Evolutionary conservation across 768 basidiomycete genomes (phyloP).

Genomic region (Clathrus columnatus): DNA sequence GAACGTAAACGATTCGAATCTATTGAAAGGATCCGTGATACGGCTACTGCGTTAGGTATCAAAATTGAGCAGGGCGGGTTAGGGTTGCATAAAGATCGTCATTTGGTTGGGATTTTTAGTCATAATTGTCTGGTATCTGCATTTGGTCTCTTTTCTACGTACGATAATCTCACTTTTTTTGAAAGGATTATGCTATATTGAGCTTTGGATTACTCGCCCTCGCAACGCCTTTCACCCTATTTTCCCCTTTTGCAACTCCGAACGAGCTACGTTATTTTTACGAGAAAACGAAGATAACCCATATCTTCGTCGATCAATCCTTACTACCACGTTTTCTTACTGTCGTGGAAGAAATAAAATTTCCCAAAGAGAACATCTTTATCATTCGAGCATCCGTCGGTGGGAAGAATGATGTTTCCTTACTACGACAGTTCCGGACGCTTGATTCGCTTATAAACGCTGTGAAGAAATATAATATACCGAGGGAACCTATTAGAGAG

Average conservation of each 20-base stretch:
- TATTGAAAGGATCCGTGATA: constrained; percentile 39
- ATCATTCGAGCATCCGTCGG: constrained; percentile 13
- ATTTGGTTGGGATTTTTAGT: constrained; percentile 62
- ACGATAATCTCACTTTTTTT: background rate
- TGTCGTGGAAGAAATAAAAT: constrained; percentile 25
- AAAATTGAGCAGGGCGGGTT: constrained; percentile 43
- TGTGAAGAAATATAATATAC: constrained; percentile 16
- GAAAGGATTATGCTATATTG: constrained; percentile 47
- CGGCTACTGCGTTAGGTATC: constrained; percentile 45
- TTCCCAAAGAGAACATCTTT: constrained; percentile 6
- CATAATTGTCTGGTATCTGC: constrained; percentile 55
- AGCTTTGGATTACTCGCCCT: constrained; percentile 40
- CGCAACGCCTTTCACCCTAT: constrained; percentile 43
- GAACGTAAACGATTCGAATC: constrained; percentile 40
- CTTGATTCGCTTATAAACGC: background rate
- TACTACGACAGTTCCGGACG: background rate
- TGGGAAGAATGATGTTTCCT: no score
- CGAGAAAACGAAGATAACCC: constrained; percentile 38
- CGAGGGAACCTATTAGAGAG: constrained; percentile 33
- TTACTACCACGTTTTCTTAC: constrained; percentile 34
- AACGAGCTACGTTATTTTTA: constrained; percentile 47
- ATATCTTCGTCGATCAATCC: constrained; percentile 42
- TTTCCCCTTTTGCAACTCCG: constrained; percentile 47
- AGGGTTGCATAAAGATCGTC: constrained; percentile 43
- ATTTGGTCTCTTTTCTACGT: background rate